Evolutionary conservation across 208 protist species (phyloP), one percentile per base, ranked within the genome.

Genomic region (Crithidia thermophila): DNA sequence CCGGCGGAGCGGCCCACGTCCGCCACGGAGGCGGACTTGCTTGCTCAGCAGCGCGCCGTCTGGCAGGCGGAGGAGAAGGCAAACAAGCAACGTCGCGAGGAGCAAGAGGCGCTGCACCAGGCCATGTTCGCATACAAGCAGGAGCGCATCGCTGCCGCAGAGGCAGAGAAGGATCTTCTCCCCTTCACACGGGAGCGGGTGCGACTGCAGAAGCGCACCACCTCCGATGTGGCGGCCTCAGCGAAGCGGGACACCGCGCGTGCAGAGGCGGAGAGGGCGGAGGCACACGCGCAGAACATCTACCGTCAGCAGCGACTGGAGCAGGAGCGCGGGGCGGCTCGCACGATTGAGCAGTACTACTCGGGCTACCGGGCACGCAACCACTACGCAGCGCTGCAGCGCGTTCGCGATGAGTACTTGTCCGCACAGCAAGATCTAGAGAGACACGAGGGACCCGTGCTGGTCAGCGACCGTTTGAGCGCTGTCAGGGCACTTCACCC

Each of bases 51-150:
- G 40, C 61, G 27, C n/a, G 68, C 60, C 2, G 21, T 75, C 0
- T 75, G 68, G 68, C 68, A 75, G 33, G 53, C 33, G 0, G 60
- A 75, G 45, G 34, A 64, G 30, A 64, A 33, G 4, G 60, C 58
- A 4, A 56, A 49, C 42, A 67, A 63, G 36, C 21, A 67, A 34
- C 58, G 60, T 9, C 68, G 68, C 0, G 42, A 47, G n/a, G 16
- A 47, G 33, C 69, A 70, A 18, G 76, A 82, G 53, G 67, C 33
- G 20, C 55, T 77, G 25, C 53, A 72, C 18, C 37, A 55, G 34
- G 77, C 75, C 6, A 63, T 62, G 52, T 77, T 82, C 16, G 81
- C 66, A 11, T 81, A 88, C 63, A 76, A 79, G 34, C 72, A 85
- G 45, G 37, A 73, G 58, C 72, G 73, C 36, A 87, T 91, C 56